Evolutionary conservation across 2,329 filamentous ascomycete species (phyloP), one percentile per base, ranked within the genome.

Genomic region (Paramyrothecium sp.): DNA sequence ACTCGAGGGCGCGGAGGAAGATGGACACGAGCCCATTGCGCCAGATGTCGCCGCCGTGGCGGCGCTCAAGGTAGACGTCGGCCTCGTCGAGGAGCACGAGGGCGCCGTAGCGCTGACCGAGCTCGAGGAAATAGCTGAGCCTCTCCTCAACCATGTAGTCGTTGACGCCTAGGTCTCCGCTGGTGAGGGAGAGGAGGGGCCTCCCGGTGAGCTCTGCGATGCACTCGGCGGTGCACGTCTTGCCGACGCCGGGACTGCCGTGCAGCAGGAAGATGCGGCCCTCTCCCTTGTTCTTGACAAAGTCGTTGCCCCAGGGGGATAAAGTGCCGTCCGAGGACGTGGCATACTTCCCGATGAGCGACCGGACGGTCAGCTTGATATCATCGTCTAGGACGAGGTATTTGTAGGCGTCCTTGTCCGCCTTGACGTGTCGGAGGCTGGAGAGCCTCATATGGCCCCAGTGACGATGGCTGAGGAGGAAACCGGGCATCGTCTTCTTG

Each of bases 41-140:
- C 21, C 66, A 69, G 51, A 81, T 73, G 62, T 81, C 77, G 26
- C 64, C 69, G 21, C 72, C 64, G 2, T 70, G 70, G 2, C 84
- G 81, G 54, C 77, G 69, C 67, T 85, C 81, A 10, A 87, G 78
- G 68, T 84, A 87, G 19, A 86, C 81, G 56, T 87, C 84, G 3
- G 82, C 82, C 67, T 87, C 84, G 64, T 87, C 83, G 4, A 86
- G 73, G 3, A 86, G 74, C 7, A 85, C 75, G 7, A 85, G 74
- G 41, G 77, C 81, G 19, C 75, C 76, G 69, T 78, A 83, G 8
- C 75, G 77, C 66, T 78, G 77, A 46, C 73, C 81, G 3, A 83
- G 73, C 46, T 76, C 66, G 11, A 83, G 71, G 68, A 80, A 81
- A 68, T 79, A 79, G 56, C 73, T 72, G 16, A 81, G 75, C 56